Conservation (phyloP, 2,329 filamentous ascomycete genomes). For the Pyrenophora tritici-repentis region DNA sequence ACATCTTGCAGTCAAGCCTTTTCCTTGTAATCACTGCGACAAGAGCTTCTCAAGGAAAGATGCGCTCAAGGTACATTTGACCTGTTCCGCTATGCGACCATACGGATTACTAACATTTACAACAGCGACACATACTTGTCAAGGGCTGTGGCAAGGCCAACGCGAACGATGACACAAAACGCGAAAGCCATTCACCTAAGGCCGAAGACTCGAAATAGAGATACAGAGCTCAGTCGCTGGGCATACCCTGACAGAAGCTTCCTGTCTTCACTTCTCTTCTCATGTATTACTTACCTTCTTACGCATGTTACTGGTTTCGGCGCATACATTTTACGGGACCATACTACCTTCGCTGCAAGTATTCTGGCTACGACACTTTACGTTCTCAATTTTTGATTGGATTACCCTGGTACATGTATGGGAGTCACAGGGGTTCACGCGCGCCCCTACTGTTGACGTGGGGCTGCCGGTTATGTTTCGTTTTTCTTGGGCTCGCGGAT, state of each 20-base stretch:
- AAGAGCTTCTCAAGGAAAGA: conserved; percentile 98
- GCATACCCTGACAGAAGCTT: background rate
- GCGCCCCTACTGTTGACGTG: conserved; percentile 2
- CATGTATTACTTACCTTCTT: conserved; percentile 42
- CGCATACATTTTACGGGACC: conserved; percentile 23
- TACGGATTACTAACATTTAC: conserved; percentile 34
- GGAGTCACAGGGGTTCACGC: conserved; percentile 3
- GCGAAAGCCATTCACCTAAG: conserved; percentile 43
- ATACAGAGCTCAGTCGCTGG: conserved; percentile 11
- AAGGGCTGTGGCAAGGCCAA: conserved; percentile 66
- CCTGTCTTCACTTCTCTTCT: conserved; percentile 32
- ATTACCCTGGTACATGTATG: conserved; percentile 17
- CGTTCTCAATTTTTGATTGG: conserved; percentile 26
- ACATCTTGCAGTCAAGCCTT: conserved; percentile 93
- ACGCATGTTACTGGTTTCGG: conserved; percentile 13
- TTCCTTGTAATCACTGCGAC: conserved; percentile 86
- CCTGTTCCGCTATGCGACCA: conserved; percentile 21
- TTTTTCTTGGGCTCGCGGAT: conserved; percentile 29
- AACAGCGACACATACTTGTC: conserved; percentile 67
- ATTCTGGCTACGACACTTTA: conserved; percentile 34
- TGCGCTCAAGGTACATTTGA: conserved; percentile 80
- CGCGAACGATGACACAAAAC: conserved; percentile 39
- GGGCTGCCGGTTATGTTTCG: conserved; percentile 13
- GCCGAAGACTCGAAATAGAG: conserved; percentile 38
- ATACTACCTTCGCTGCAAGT: conserved; percentile 32